Evolutionary conservation across 2,329 filamentous ascomycete species (phyloP), one percentile per base, ranked within the genome.

Genomic region (Claviceps sp.): DNA sequence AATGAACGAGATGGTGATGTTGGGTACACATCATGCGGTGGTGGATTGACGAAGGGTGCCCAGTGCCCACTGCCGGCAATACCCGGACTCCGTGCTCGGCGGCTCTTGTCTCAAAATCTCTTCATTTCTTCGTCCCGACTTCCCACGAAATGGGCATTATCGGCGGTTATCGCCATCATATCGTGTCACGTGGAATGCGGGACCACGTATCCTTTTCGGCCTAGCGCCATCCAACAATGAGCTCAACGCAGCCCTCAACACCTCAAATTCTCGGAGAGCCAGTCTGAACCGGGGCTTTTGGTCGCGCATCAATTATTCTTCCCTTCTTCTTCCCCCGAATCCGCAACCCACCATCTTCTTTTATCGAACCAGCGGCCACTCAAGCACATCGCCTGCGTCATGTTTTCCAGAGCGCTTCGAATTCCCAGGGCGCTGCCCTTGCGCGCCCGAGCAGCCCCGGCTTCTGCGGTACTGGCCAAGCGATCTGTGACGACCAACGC

Each of bases 401-500:
- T 88, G 84, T 80, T 88, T 71, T 86, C 83, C 65, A 78, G 82
- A 73, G 75, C 81, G 68, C 71, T 85, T 66, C 77, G 80, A 72
- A 73, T 73, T 54, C 71, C 78, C 64, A 76, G 79, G 67, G 76
- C 78, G 63, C 75, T 65, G 60, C 77, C 81, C 64, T 67, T 85
- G 69, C 74, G 75, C 65, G 65, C 71, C 62, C 68, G 71, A 57
- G 43, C 20, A 29, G 67, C 68, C 57, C 67, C 71, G 50, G 64
- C 68, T 53, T 65, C 74, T 54, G 63, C 70, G 53, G 70, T 71
- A 57, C 67, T 69, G 57, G 73, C 76, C 60, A 74, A 81, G 67
- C 82, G 91, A 68, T 80, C 80, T 61, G 93, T 98, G 65, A 98
- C 93, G 61, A 97, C 93, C 60, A 85, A 97, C 73, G 93, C 93